Conservation (phyloP, 768 basidiomycete genomes). For the Lentinula sp. region DNA sequence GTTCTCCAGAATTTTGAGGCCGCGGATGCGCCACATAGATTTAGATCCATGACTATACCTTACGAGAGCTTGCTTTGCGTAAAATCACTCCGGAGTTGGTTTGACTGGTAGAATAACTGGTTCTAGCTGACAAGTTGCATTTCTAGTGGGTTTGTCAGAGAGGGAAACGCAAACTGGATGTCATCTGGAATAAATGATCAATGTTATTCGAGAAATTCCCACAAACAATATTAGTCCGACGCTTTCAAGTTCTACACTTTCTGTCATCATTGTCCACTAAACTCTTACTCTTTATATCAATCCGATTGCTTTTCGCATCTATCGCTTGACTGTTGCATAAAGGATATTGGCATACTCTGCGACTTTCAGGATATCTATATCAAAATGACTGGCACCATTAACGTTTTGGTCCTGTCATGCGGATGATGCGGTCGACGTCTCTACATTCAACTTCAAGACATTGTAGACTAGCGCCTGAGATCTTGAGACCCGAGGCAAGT, state of each 20-base stretch:
- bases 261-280: too few relatives aligned
- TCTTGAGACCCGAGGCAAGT: too few relatives aligned
- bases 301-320: too few relatives aligned
- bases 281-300: too few relatives aligned
- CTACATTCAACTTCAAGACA: too few relatives aligned
- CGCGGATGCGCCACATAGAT: constrained; percentile 36
- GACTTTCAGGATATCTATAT: not conserved
- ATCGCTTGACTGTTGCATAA: too few relatives aligned
- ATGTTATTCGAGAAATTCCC: not conserved
- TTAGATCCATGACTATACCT: constrained; percentile 33
- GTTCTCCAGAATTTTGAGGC: constrained; percentile 24
- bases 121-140: not conserved
- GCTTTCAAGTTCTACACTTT: too few relatives aligned
- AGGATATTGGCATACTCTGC: not conserved
- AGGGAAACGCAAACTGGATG: constrained; percentile 33
- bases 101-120: constrained; percentile 21
- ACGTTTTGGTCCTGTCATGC: not conserved
- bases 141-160: constrained; percentile 32
- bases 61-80: constrained; percentile 31
- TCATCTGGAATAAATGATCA: constrained; percentile 15
- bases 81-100: constrained; percentile 34
- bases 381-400: not conserved
- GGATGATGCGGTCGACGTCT: too few relatives aligned
- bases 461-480: too few relatives aligned
- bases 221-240: too few relatives aligned